Conservation (phyloP, 768 basidiomycete species). For the Leccinum disarticulatum region DNA sequence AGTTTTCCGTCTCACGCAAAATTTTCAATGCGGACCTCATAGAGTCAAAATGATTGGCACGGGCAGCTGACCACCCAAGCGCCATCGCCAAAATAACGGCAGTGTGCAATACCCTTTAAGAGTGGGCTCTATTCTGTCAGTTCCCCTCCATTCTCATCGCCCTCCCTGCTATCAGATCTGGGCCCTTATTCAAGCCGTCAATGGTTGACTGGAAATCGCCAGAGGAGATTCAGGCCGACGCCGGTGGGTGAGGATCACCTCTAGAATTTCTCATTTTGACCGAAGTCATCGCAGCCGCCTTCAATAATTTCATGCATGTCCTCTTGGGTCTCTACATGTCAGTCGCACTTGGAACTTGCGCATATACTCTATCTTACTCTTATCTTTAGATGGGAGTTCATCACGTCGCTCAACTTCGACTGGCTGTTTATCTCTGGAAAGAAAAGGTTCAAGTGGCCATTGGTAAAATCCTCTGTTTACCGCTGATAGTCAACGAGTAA, state of each 20-base stretch:
- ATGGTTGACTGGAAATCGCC: slow-evolving; percentile 63
- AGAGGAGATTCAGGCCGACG: slow-evolving; percentile 47
- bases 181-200: slow-evolving; percentile 1
- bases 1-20: slow-evolving; percentile 6
- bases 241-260: slow-evolving; percentile 33
- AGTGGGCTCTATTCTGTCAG: neutral
- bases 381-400: slow-evolving; percentile 61
- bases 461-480: slow-evolving; percentile 40
- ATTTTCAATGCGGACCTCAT: neutral
- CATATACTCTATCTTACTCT: slow-evolving; percentile 12
- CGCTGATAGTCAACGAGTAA: neutral
- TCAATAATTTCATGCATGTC: slow-evolving; percentile 57
- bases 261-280: slow-evolving; percentile 7
- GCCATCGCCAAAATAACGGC: slow-evolving; percentile 18
- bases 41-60: slow-evolving; percentile 8
- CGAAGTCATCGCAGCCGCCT: slow-evolving; percentile 22
- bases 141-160: neutral
- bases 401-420: slow-evolving; percentile 61
- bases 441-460: slow-evolving; percentile 63
- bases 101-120: slow-evolving; percentile 10
- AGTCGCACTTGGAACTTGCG: slow-evolving; percentile 20
- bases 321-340: slow-evolving; percentile 62
- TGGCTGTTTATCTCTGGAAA: slow-evolving; percentile 59
- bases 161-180: neutral
- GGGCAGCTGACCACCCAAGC: slow-evolving; percentile 16